phyloP scores from a whole-genome alignment of 768 basidiomycete species.

The Naganishia randhawae region DNA sequence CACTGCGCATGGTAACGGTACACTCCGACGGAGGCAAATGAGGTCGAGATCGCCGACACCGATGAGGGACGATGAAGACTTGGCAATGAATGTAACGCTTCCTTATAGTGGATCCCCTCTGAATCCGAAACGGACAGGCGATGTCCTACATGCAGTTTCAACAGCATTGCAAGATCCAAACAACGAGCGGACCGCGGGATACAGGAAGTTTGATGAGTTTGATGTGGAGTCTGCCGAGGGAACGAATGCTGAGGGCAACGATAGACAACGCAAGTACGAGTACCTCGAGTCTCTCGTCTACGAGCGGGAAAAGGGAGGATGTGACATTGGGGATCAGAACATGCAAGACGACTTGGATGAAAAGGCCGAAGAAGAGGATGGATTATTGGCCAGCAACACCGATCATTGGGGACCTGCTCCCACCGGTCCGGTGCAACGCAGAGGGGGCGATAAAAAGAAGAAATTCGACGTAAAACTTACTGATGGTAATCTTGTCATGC shows the following conservation, averaged over 20 bases:
- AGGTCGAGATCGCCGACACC: conserved; percentile 11
- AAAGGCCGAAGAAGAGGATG: conserved; percentile 16
- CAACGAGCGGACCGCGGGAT: not conserved
- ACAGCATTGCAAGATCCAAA: not conserved
- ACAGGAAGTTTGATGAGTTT: conserved; percentile 11
- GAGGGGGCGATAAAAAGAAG: conserved; percentile 44
- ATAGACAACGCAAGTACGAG: conserved; percentile 15
- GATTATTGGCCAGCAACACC: conserved; percentile 24
- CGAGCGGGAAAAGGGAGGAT: conserved; percentile 21
- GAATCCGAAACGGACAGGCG: not conserved
- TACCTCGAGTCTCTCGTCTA: conserved; percentile 15
- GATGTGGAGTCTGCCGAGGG: conserved; percentile 17
- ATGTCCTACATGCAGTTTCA: not conserved
- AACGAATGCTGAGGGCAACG: not conserved
- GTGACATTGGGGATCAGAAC: conserved; percentile 23
- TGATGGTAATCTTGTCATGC: conserved; percentile 75
- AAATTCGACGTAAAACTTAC: conserved; percentile 40
- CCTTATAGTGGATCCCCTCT: conserved; percentile 8
- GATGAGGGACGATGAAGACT: conserved; percentile 3
- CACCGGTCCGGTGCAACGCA: conserved; percentile 39
- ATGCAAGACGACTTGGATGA: conserved; percentile 2
- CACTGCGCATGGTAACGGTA: not conserved
- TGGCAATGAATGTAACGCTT: not conserved
- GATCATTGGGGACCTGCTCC: conserved; percentile 50
- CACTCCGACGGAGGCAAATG: conserved; percentile 14